Evolutionary conservation across 1,284 basidiomycete species (phyloP).

Genomic region (Exobasidium cylindrosporum): DNA sequence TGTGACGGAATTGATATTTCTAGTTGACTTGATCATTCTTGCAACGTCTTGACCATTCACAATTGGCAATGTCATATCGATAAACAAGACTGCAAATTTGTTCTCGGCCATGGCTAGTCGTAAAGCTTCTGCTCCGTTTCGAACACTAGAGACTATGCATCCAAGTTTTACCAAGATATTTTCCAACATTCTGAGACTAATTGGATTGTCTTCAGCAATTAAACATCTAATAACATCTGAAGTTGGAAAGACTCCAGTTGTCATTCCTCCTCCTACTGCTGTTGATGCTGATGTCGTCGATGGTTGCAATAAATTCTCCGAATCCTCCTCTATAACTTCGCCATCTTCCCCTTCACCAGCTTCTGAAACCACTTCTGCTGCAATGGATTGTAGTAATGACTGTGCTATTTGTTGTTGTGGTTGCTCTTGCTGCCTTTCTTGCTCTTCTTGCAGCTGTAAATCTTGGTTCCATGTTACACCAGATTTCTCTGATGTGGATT

Average conservation of each 20-base stretch:
- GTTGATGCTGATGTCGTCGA: background rate
- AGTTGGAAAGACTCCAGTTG: slow-evolving; percentile 1
- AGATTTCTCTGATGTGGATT: slow-evolving; percentile 62
- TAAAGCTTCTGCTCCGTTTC: slow-evolving; percentile 92
- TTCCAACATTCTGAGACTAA: slow-evolving; percentile 64
- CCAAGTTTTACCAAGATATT: slow-evolving; percentile 85
- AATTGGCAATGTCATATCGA: slow-evolving; percentile 86
- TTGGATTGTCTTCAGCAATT: slow-evolving; percentile 95
- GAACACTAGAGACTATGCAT: slow-evolving; percentile 65
- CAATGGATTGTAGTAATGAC: background rate
- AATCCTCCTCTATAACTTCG: no score
- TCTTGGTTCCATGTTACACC: background rate
- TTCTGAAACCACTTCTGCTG: background rate
- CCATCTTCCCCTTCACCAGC: background rate
- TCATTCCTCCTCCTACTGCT: slow-evolving; percentile 20
- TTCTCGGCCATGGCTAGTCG: slow-evolving; percentile 96
- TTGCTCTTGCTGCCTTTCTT: no score
- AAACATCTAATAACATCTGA: slow-evolving; percentile 72
- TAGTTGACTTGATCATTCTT: slow-evolving; percentile 89
- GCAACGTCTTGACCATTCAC: slow-evolving; percentile 90
- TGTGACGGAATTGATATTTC: slow-evolving; percentile 79
- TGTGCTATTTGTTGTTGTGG: background rate
- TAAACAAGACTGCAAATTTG: slow-evolving; percentile 69
- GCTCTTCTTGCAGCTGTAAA: no score
- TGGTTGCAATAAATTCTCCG: no score